Conservation (phyloP, 228 moss, liverwort and hornwort species). For the Sphagnum fallax region DNA sequence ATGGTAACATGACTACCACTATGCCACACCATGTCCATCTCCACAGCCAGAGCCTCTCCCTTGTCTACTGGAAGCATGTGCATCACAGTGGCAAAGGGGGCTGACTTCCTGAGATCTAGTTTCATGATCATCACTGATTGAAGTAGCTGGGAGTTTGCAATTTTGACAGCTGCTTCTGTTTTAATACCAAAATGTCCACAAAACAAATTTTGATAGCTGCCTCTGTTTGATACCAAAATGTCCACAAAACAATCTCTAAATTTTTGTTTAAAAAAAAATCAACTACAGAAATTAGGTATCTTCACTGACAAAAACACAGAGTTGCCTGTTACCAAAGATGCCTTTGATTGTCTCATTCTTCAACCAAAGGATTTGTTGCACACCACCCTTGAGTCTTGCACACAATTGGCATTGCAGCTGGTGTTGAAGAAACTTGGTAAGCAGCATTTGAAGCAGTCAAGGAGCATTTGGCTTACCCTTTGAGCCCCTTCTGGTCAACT, state of each 20-base stretch:
- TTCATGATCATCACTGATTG: conserved; percentile 27
- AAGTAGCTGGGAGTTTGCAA: conserved; percentile 39
- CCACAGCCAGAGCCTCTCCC: conserved; percentile 37
- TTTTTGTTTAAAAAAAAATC: too few species aligned
- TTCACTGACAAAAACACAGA: too few species aligned
- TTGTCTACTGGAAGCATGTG: conserved; percentile 20
- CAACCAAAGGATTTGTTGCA: too few species aligned
- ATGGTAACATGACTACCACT: conserved; percentile 46
- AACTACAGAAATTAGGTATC: too few species aligned
- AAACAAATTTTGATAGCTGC: conserved; percentile 2
- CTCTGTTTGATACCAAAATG: conserved; percentile 10
- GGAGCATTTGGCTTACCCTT: conserved; percentile 18
- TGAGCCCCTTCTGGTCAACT: conserved; percentile 17
- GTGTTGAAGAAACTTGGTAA: too few species aligned
- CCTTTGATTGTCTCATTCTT: too few species aligned
- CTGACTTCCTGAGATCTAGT: conserved; percentile 43
- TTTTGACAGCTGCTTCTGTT: conserved; percentile 8
- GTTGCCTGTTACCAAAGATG: too few species aligned
- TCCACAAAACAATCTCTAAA: too few species aligned
- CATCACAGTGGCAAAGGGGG: conserved; percentile 29
- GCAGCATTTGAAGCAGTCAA: too few species aligned
- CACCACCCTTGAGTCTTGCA: too few species aligned
- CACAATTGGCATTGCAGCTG: too few species aligned
- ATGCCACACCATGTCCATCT: conserved; percentile 38
- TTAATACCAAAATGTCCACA: background rate